Conservation (phyloP, 1,284 basidiomycete genomes). For the Athelia psychrophila region DNA sequence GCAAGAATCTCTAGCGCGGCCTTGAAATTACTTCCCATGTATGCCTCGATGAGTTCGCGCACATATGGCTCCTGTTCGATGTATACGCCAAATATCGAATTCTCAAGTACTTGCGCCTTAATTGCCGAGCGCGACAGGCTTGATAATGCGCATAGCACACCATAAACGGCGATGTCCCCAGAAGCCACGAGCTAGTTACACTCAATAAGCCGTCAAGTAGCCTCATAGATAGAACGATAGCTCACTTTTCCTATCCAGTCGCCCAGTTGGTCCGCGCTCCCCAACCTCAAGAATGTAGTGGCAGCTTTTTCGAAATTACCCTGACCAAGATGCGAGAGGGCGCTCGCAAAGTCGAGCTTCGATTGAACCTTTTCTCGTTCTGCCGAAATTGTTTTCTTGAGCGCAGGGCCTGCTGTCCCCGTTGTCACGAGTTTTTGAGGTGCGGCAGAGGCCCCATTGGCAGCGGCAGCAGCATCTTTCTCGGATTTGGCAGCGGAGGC, state of each 20-base stretch:
- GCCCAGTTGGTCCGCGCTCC: constrained; percentile 58
- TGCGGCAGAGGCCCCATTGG: constrained; percentile 28
- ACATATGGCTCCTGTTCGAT: constrained; percentile 86
- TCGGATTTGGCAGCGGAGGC: constrained; percentile 24
- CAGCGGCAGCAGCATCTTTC: constrained; percentile 14
- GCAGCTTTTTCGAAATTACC: constrained; percentile 78
- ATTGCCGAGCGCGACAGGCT: constrained; percentile 69
- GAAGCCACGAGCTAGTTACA: constrained; percentile 63
- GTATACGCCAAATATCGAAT: constrained; percentile 67
- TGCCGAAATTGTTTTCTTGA: constrained; percentile 35
- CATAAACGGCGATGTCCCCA: constrained; percentile 82
- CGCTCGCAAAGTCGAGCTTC: constrained; percentile 78
- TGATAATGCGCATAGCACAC: constrained; percentile 77
- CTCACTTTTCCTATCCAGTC: constrained; percentile 70
- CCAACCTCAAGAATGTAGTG: constrained; percentile 62
- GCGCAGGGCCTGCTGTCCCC: neutral
- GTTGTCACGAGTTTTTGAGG: constrained; percentile 4
- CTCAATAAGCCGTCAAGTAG: neutral
- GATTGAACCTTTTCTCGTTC: constrained; percentile 68
- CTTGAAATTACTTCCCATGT: constrained; percentile 82
- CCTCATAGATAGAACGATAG: constrained; percentile 3
- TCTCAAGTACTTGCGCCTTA: constrained; percentile 67
- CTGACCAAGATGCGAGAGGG: constrained; percentile 68
- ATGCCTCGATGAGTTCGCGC: constrained; percentile 79
- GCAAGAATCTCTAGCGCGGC: constrained; percentile 71